A percentile compares a stretch with the other conserved stretches of the same genome.
These are phyloP conservation scores for Emydomyces testavorans DNA, from an alignment of 2,329 filamentous ascomycete species.

Conservation along the genomic window DNA sequence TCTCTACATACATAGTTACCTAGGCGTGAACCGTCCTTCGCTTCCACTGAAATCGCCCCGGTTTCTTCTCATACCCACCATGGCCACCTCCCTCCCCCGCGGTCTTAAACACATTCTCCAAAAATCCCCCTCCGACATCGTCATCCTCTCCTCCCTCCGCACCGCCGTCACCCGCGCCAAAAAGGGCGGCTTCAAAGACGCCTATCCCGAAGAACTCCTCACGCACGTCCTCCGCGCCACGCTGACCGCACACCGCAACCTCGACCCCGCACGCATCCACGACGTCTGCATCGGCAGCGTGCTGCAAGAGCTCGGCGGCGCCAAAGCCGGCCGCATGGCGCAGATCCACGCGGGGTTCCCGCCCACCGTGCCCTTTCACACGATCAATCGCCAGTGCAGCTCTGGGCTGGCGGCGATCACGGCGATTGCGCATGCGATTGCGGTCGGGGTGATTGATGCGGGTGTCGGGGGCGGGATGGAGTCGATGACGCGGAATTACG, in stretches of 20 bases:
- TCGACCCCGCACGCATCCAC: slow-evolving; percentile 58
- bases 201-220: slow-evolving; percentile 83
- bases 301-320: slow-evolving; percentile 78
- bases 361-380: slow-evolving; percentile 63
- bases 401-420: slow-evolving; percentile 69
- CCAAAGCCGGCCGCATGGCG: slow-evolving; percentile 84
- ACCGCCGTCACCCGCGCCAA: slow-evolving; percentile 76
- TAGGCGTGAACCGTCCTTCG: neutral
- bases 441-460: slow-evolving; percentile 57
- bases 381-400: slow-evolving; percentile 77
- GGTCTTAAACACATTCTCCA: slow-evolving; percentile 65
- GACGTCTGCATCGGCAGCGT: slow-evolving; percentile 83
- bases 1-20: neutral
- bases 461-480: slow-evolving; percentile 88
- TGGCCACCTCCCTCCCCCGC: slow-evolving; percentile 43
- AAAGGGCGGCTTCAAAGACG: slow-evolving; percentile 73
- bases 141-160: slow-evolving; percentile 81
- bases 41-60: neutral
- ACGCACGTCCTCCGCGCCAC: slow-evolving; percentile 53
- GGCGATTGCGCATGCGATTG: slow-evolving; percentile 60
- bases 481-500: slow-evolving; percentile 92
- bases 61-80: slow-evolving; percentile 21
- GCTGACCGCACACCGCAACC: slow-evolving; percentile 57
- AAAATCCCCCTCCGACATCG: slow-evolving; percentile 69
- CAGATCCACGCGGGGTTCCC: slow-evolving; percentile 72